Base-by-base conservation (phyloP, 345 rosid species). In the Acer saccharum region DNA sequence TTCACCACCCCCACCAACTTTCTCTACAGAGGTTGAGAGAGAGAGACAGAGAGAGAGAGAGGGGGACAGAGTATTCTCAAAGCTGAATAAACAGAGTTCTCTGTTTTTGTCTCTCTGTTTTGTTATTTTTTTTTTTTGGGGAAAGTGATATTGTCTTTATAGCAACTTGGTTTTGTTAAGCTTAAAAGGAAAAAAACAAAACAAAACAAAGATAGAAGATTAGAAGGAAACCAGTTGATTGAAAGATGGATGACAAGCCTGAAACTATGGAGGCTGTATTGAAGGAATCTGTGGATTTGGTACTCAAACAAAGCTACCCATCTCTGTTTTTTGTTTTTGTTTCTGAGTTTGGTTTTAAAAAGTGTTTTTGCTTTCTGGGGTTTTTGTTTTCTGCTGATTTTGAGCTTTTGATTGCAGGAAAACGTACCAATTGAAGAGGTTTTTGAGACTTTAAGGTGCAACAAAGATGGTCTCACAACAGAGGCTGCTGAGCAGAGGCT, bases 271-370 rank as follows among this genome's bases (percentile, higher is more conserved):
- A 90, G 46, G 92, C 92, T 73, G 91, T 90, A 69, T 66, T 87
- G 83, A 90, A 90, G 83, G 94, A 90, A 82, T 90, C 84, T 48
- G 94, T 90, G 10, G 92, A 90, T 83, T 85, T 90, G 91, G 94
- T 90, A 87, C 61, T 21, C 20, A 68, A 68, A 76, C 72, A 65
- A 75, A 76, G 77, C 74, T 70, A 76, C 62, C 76, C 64, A 20
- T 52, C 64, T 75, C 63, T 78, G 13, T 76, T 61, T 70, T 69
- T 63, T 0, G 2, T 64, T 25, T 17, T 9, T 39, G 76, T 54
- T n/a, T 14, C n/a, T 54, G 58, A 54, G 14, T 1, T 18, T 17
- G 63, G 57, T 21, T n/a, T 10, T 68, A 25, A 44, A 46, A 25
- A 63, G 50, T 13, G 35, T 25, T 62, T 68, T 76, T 70, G 17